Conservation (phyloP, 169 alveolate genomes). For the Miamiensis avidus region DNA sequence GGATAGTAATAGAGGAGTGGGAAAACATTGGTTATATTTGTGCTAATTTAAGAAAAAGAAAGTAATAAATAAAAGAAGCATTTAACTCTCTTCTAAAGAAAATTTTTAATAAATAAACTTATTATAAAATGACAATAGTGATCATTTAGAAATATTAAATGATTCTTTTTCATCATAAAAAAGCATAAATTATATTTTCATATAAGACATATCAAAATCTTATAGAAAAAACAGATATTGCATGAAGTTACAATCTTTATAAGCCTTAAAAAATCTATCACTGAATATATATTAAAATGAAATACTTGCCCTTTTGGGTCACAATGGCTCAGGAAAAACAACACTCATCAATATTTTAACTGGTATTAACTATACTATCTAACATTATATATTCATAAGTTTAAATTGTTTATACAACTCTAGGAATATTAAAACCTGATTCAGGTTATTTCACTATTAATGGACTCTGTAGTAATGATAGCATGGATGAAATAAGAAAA, state of each 20-base stretch:
- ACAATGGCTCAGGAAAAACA: constrained; percentile 68
- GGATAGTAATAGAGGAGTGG: constrained; percentile 42
- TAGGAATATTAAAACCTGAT: constrained; percentile 64
- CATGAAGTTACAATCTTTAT: too few species aligned
- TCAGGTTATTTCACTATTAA: constrained; percentile 73
- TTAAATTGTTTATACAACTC: constrained; percentile 63
- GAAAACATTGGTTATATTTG: constrained; percentile 27
- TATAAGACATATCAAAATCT: too few species aligned
- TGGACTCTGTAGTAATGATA: constrained; percentile 67
- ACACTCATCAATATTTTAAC: constrained; percentile 68
- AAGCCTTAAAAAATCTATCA: constrained; percentile 71
- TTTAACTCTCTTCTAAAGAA: too few species aligned
- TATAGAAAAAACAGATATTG: too few species aligned
- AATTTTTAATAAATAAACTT: too few species aligned
- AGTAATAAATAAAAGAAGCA: too few species aligned
- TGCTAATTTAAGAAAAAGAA: background rate
- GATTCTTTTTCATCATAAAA: too few species aligned
- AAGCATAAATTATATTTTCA: too few species aligned
- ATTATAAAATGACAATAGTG: too few species aligned
- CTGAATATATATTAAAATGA: constrained; percentile 79
- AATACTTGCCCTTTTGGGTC: constrained; percentile 70
- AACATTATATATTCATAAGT: too few species aligned
- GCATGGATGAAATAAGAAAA: constrained; percentile 67
- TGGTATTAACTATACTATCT: too few species aligned
- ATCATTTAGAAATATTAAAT: too few species aligned